Evolutionary conservation across 2,329 filamentous ascomycete species (phyloP).

Genomic region (Aspergillus flavus): DNA sequence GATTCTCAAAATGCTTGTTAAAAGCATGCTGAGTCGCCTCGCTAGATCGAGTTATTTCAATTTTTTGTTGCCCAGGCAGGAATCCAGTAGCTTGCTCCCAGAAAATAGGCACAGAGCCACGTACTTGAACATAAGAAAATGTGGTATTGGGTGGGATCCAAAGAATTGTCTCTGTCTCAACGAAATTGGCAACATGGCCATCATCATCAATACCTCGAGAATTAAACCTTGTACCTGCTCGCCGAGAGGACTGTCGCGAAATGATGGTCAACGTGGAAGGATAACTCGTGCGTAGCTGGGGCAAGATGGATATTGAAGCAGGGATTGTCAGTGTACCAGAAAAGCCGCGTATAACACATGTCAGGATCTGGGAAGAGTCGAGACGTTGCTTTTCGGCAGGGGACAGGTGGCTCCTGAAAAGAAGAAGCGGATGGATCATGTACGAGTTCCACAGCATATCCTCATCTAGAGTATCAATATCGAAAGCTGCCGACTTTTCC

Average conservation of each 20-base stretch:
- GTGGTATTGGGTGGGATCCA: conserved; percentile 76
- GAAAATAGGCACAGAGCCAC: conserved; percentile 92
- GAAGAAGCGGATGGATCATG: conserved; percentile 91
- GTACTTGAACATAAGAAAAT: conserved; percentile 91
- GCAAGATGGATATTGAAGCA: conserved; percentile 71
- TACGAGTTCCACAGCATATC: conserved; percentile 97
- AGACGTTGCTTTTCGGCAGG: conserved; percentile 73
- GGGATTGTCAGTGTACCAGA: conserved; percentile 85
- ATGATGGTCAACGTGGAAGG: conserved; percentile 87
- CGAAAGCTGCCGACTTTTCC: conserved; percentile 75
- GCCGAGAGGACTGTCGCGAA: conserved; percentile 83
- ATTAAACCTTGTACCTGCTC: conserved; percentile 95
- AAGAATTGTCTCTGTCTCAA: conserved; percentile 94
- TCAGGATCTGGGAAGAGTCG: conserved; percentile 86
- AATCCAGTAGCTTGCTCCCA: conserved; percentile 94
- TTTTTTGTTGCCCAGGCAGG: conserved; percentile 91
- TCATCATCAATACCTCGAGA: conserved; percentile 97
- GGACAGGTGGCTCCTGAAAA: conserved; percentile 82
- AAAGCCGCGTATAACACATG: conserved; percentile 91
- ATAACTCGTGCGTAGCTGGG: conserved; percentile 66
- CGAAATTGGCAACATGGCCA: conserved; percentile 96
- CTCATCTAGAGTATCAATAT: conserved; percentile 90
- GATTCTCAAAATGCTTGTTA: conserved; percentile 87
- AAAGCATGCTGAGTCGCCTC: conserved; percentile 95
- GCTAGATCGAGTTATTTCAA: conserved; percentile 81